These are phyloP conservation scores for Chaetomium sp. DNA, from an alignment of 2,329 filamentous ascomycete genomes.

Conservation along the genomic window DNA sequence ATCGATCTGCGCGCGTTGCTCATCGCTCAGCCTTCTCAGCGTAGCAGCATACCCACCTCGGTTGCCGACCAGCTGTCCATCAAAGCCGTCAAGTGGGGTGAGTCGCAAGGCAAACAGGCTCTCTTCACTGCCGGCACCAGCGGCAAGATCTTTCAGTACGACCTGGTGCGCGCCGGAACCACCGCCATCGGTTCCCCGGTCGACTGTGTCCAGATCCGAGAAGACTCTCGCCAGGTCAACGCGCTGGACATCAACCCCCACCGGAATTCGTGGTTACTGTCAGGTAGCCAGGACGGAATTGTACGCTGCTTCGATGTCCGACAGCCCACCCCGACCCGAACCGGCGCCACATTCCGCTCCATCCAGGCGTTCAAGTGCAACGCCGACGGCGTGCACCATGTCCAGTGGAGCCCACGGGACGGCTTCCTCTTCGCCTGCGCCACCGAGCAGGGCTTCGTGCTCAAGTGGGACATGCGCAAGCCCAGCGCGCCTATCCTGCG, in stretches of 20 bases:
- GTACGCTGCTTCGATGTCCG: conserved; percentile 64
- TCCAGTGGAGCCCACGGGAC: conserved; percentile 66
- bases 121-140: conserved; percentile 66
- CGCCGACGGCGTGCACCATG: conserved; percentile 60
- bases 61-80: conserved; percentile 63
- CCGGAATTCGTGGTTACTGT: conserved; percentile 58
- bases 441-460: conserved; percentile 62
- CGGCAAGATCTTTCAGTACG: conserved; percentile 67
- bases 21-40: conserved; percentile 50
- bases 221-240: conserved; percentile 66
- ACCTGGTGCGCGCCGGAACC: conserved; percentile 54
- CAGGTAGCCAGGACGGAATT: conserved; percentile 65
- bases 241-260: conserved; percentile 65
- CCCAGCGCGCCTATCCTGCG: conserved; percentile 55
- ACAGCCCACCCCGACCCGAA: conserved; percentile 50
- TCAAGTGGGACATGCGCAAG: conserved; percentile 67
- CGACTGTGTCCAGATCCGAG: conserved; percentile 59
- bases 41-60: conserved; percentile 44
- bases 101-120: conserved; percentile 50
- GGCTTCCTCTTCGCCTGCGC: conserved; percentile 65
- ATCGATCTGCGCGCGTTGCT: conserved; percentile 62
- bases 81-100: conserved; percentile 61
- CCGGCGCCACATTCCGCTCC: conserved; percentile 53
- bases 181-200: conserved; percentile 48
- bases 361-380: conserved; percentile 53